phyloP scores from a whole-genome alignment of 2,329 filamentous ascomycete genomes.

The Xylaria sp. region DNA sequence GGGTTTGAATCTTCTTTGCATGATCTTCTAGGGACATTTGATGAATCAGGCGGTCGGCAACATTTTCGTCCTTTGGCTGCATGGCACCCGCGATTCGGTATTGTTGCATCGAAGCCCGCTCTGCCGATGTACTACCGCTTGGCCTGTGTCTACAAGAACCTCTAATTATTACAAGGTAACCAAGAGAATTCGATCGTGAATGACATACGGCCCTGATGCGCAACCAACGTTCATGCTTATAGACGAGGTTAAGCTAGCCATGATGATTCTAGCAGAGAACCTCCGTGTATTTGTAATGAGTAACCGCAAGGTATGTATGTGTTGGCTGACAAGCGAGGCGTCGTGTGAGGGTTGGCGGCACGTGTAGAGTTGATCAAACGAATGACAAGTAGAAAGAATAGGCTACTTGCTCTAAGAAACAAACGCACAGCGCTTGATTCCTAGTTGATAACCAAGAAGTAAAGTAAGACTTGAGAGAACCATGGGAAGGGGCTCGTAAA shows the following conservation, averaged over 20 bases:
- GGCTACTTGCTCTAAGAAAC: neutral
- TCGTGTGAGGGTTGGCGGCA: conserved; percentile 26
- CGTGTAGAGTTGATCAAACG: conserved; percentile 3
- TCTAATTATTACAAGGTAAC: conserved; percentile 13
- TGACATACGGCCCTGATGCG: conserved; percentile 35
- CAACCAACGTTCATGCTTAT: conserved; percentile 28
- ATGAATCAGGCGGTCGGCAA: conserved; percentile 24
- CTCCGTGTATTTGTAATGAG: neutral
- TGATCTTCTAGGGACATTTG: conserved; percentile 15
- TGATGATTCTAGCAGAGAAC: neutral
- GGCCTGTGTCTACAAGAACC: conserved; percentile 34
- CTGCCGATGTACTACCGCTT: conserved; percentile 19
- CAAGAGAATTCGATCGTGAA: neutral
- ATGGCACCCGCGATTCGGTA: conserved; percentile 24
- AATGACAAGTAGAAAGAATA: conserved; percentile 8
- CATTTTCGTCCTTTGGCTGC: conserved; percentile 21
- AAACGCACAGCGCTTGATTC: neutral
- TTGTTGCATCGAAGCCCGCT: conserved; percentile 27
- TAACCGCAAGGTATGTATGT: neutral
- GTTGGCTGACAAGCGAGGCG: neutral
- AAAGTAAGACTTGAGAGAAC: neutral
- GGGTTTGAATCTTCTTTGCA: conserved; percentile 13
- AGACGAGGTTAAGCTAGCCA: conserved; percentile 27
- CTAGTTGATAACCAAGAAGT: neutral
- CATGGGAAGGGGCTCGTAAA: neutral